Evolutionary conservation across 371 early-diverging fungal genomes (phyloP).

Genomic region (Mycotypha africana): DNA sequence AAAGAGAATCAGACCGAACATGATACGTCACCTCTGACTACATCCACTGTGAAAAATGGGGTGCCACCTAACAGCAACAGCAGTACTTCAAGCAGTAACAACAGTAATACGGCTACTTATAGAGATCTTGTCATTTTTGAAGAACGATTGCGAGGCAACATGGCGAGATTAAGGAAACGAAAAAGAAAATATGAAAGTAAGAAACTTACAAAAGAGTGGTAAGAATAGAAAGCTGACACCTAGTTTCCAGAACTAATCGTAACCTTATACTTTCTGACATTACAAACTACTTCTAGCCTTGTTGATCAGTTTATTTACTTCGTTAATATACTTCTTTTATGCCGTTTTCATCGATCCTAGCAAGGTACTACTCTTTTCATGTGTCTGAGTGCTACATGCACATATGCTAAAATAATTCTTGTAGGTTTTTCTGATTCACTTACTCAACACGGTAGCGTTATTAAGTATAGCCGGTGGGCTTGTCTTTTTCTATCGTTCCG

Average conservation of each 20-base stretch:
- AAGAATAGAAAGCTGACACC: too few species aligned
- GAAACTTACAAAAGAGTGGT: too few species aligned
- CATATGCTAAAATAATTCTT: neutral
- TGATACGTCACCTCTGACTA: too few species aligned
- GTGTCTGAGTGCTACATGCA: neutral
- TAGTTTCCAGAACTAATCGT: too few species aligned
- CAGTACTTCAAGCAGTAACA: too few species aligned
- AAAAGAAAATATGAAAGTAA: conserved; percentile 65
- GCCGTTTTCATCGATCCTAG: conserved; percentile 47
- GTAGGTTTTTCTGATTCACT: conserved; percentile 28
- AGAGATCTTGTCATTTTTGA: conserved; percentile 68
- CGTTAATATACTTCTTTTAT: conserved; percentile 41
- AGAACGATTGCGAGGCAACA: conserved; percentile 57
- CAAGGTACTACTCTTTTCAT: conserved; percentile 22
- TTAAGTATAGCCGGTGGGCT: conserved; percentile 32
- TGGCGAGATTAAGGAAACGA: conserved; percentile 46
- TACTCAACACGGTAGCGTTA: conserved; percentile 30
- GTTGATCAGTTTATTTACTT: conserved; percentile 21
- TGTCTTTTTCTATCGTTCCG: conserved; percentile 53
- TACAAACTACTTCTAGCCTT: conserved; percentile 15
- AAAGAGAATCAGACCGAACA: too few species aligned
- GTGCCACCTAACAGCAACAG: too few species aligned
- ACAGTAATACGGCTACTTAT: conserved; percentile 42
- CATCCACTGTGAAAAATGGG: too few species aligned
- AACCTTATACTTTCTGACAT: neutral